Evolutionary conservation across 2,329 filamentous ascomycete genomes (phyloP).

Genomic region (Cladosporium cucumerinum): DNA sequence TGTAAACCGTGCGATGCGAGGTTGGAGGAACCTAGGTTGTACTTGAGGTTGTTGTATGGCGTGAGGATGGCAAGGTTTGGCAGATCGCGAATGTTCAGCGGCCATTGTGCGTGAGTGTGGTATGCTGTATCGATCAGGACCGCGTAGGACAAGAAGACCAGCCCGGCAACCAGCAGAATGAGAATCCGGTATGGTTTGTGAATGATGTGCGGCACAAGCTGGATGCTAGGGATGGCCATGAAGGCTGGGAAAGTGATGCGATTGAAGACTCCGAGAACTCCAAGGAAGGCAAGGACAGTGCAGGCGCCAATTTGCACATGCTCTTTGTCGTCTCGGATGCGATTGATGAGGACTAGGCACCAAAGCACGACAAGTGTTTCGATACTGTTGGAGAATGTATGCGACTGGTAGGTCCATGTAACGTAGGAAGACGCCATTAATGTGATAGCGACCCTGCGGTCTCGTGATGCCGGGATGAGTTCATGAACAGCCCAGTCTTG

Average conservation of each 20-base stretch:
- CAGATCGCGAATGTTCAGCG: conserved; percentile 65
- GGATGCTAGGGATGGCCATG: conserved; percentile 76
- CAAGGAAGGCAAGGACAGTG: conserved; percentile 72
- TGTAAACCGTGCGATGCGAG: conserved; percentile 53
- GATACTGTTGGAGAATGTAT: conserved; percentile 96
- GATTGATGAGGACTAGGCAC: conserved; percentile 86
- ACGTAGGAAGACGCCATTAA: conserved; percentile 95
- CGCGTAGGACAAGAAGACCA: conserved; percentile 69
- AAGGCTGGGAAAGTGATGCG: conserved; percentile 97
- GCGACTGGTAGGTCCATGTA: conserved; percentile 97
- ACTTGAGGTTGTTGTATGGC: conserved; percentile 52
- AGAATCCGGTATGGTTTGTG: conserved; percentile 57
- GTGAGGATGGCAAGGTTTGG: conserved; percentile 53
- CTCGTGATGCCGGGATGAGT: conserved; percentile 70
- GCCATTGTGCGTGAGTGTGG: conserved; percentile 51
- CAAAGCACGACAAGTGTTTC: conserved; percentile 91
- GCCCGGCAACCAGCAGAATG: conserved; percentile 67
- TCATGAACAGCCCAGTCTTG: conserved; percentile 98
- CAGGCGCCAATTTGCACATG: conserved; percentile 73
- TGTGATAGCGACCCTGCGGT: conserved; percentile 70
- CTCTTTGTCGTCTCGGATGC: conserved; percentile 77
- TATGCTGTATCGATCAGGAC: conserved; percentile 47
- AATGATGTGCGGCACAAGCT: conserved; percentile 79
- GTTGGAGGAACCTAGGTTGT: conserved; percentile 49
- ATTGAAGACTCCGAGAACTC: conserved; percentile 88